Evolutionary conservation across 1,284 basidiomycete genomes (phyloP), one percentile per base, ranked within the genome.

Genomic region (Melampsora larici-populina): DNA sequence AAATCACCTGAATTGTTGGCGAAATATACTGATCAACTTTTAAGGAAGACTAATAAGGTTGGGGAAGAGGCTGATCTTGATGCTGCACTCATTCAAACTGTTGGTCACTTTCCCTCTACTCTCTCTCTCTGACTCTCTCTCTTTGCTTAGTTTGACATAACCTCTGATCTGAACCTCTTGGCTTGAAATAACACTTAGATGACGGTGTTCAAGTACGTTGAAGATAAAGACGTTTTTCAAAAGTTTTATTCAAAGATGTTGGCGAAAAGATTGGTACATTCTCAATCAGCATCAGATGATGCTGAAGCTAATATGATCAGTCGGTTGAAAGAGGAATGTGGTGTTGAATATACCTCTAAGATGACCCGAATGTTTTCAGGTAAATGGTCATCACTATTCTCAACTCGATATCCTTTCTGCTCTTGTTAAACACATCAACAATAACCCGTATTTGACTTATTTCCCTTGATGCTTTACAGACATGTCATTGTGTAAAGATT

Each of bases 151-250:
- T 18, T 2, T 29, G 46, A 72, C 33, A 62, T 29, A 3, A 58
- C 3, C 21, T n/a, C 7, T 18, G 36, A 29, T 5, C 26, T 65
- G n/a, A 65, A 29, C 7, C 7, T 65, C 26, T 26, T 65, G 36
- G 11, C 18, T 26, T 65, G 6, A 65, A 29, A 68, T 43, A 29
- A 68, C 51, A 40, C 55, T 1, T 81, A 96, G 94, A 97, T 98
- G 96, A 88, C 95, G 63, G 87, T 99, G 70, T 99, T 99, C 91
- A 97, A 97, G 85, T 99, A 97, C 84, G 91, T 99, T 81, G 94
- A 97, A 84, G 97, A 99, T 87, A 97, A 97, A 87, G 97, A 99
- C 82, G 94, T 99, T 15, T 99, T 99, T 90, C 96, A 98, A 84
- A 94, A 93, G 64, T 99, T 97, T 88, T 99, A 99, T 87, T 92